Conservation (phyloP, 768 basidiomycete genomes). For the Guyanaporus albipodus region DNA sequence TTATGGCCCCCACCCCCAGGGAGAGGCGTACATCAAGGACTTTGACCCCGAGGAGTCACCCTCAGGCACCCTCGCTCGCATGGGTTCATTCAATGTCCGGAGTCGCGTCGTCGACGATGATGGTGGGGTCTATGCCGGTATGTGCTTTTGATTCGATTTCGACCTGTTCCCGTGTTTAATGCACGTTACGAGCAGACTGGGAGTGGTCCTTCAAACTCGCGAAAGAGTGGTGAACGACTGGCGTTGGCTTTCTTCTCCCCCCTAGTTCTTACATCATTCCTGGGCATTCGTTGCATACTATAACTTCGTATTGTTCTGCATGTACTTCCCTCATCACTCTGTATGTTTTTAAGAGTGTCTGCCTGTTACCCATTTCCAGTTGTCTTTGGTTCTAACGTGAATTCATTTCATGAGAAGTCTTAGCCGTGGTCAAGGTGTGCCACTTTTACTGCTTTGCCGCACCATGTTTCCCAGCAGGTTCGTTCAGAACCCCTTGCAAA, state of each 20-base stretch:
- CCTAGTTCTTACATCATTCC: constrained; percentile 21
- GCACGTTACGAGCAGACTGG: constrained; percentile 24
- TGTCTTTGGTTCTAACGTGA: not conserved
- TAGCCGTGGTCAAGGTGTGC: too few species aligned
- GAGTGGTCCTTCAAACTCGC: constrained; percentile 85
- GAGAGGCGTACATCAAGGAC: constrained; percentile 66
- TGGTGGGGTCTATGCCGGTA: constrained; percentile 72
- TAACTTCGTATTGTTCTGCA: constrained; percentile 20
- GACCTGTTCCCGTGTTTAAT: constrained; percentile 7
- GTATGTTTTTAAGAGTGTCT: constrained; percentile 18
- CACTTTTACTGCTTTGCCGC: not conserved
- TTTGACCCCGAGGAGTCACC: constrained; percentile 72
- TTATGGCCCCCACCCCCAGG: constrained; percentile 70
- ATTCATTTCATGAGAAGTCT: not conserved
- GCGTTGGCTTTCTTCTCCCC: constrained; percentile 6
- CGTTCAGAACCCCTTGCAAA: not conserved
- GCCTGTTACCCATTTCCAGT: constrained; percentile 7
- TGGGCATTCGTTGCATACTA: constrained; percentile 29
- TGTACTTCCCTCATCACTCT: constrained; percentile 23
- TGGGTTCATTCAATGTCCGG: constrained; percentile 70
- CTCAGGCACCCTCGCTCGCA: constrained; percentile 80
- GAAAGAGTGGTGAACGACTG: constrained; percentile 75
- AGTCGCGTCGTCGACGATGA: constrained; percentile 91
- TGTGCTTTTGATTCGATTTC: constrained; percentile 24
- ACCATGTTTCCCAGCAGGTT: constrained; percentile 14